Base-by-base conservation (phyloP, 1,139 yeast species). In the Nakaseomyces delphensis region DNA sequence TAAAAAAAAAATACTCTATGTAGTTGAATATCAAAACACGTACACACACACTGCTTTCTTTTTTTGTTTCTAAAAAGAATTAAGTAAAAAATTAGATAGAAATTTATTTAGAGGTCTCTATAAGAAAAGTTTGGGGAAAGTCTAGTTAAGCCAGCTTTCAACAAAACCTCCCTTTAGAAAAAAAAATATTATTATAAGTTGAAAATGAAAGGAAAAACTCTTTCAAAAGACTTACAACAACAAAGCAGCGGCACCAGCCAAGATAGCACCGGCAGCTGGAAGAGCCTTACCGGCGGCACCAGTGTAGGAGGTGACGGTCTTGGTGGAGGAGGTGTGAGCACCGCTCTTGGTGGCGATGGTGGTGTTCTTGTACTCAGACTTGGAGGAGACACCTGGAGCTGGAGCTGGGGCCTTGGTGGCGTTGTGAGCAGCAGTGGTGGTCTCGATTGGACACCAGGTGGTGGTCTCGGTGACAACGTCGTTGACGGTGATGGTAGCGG, bases 231-330 rank as follows among this genome's bases (percentile, higher is more conserved):
- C 52, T 55, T 56, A 56, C 52, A 56, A 55, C 56, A 56, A 53
- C 52, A 56, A 51, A 51, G 58, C 59, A 45, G 59, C 60, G 48
- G 59, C 60, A 54, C 60, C 60, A 43, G 59, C 59, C 38, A 54
- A 45, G 51, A 56, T 49, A 49, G 59, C 60, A 54, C 59, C 59
- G 40, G 56, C 60, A 51, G 58, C 59, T 51, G 60, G 60, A 46
- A 55, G 48, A 46, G 57, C 59, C 50, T 51, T 52, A 38, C 51
- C 59, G 45, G 57, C 60, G 47, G 57, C 60, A 53, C 56, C 56
- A 44, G 52, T 48, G 50, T 44, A 50, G 35, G 52, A 30, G 37
- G 52, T 41, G 13, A 49, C 43, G 38, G 47, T 41, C 39, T 47
- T 40, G 27, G 45, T 36, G 25, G 40, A 23, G n/a, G 30, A 42